Evolutionary conservation across 1,284 basidiomycete genomes (phyloP).

Genomic region (Ganoderma resinaceum): DNA sequence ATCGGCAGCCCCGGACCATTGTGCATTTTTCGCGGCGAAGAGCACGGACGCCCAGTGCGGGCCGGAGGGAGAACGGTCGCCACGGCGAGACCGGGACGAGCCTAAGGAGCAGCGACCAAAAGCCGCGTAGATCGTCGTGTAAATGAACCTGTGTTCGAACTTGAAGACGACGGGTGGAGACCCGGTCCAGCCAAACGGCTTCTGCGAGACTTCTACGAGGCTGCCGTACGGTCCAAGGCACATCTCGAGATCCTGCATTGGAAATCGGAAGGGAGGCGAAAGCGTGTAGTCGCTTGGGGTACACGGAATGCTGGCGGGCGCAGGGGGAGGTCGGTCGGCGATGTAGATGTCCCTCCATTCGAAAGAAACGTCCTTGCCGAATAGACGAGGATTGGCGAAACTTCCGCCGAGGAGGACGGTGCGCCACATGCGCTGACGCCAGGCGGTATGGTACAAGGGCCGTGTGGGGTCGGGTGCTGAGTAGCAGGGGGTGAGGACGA

Average conservation of each 20-base stretch:
- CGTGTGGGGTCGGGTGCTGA: not conserved
- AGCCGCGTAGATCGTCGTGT: not conserved
- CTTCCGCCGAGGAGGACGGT: not conserved
- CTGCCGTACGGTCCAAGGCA: not conserved
- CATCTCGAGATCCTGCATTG: not conserved
- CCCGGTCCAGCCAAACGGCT: not conserved
- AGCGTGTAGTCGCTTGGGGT: not conserved
- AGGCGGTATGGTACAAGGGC: not conserved
- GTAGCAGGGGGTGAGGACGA: not conserved
- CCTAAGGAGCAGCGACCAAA: not conserved
- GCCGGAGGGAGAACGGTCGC: not conserved
- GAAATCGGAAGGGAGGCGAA: not conserved
- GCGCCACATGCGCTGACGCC: not conserved
- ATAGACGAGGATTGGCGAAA: not conserved
- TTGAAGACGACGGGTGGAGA: not conserved
- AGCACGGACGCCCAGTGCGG: not conserved
- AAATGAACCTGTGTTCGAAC: not conserved
- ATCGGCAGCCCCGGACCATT: not conserved
- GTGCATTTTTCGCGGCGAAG: not conserved
- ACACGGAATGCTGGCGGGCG: not conserved
- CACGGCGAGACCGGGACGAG: not conserved
- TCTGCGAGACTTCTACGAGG: not conserved
- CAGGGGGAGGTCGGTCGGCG: not conserved
- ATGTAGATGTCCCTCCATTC: not conserved
- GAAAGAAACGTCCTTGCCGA: not conserved